Conservation (phyloP, 1,284 basidiomycete species). For the Puccinia coronata region DNA sequence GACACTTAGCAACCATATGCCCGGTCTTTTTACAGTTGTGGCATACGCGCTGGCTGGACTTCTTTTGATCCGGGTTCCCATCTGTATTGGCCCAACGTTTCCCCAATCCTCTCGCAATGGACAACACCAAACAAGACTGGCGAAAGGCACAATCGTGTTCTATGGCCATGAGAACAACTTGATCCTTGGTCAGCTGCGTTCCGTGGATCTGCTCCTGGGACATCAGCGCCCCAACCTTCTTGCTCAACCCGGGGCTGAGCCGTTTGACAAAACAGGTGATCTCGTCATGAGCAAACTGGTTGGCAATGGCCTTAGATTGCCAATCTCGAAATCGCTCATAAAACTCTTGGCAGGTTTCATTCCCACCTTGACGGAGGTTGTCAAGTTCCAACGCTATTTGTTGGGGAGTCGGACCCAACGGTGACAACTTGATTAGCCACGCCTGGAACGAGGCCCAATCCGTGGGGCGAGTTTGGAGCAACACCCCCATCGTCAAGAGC, state of each 20-base stretch:
- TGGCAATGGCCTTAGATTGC: not conserved
- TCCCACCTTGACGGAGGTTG: not conserved
- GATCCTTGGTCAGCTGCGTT: not conserved
- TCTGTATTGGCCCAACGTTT: not conserved
- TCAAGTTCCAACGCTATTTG: not conserved
- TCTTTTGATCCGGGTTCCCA: not conserved
- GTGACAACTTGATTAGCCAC: not conserved
- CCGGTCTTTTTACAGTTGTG: not conserved
- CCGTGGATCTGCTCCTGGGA: not conserved
- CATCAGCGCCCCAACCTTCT: not conserved
- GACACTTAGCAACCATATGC: not conserved
- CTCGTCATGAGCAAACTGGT: not conserved
- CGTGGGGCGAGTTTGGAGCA: not conserved
- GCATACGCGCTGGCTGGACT: not conserved
- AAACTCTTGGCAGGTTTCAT: not conserved
- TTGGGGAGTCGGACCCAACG: not conserved
- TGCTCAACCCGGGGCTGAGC: not conserved
- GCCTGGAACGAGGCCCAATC: not conserved
- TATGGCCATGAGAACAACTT: not conserved
- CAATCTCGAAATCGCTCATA: not conserved
- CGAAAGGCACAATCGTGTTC: not conserved
- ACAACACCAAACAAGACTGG: not conserved
- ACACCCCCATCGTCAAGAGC: not conserved
- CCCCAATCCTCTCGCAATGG: not conserved
- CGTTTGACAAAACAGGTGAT: not conserved